Evolutionary conservation across 257 asterid species (phyloP).

Genomic region (Solanum piurae): DNA sequence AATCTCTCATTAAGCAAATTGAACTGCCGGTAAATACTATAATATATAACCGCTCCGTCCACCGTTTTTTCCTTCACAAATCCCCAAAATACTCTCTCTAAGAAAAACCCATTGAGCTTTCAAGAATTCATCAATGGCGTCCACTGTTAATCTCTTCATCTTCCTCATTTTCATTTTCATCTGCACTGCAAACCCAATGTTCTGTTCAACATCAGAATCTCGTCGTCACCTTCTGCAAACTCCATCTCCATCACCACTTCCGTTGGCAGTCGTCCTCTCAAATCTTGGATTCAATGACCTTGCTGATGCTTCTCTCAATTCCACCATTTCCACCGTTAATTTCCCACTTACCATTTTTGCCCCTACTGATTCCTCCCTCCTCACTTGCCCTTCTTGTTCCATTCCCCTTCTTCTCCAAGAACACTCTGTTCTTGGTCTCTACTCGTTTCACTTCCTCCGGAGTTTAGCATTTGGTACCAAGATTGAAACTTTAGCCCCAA

Average conservation of each 20-base stretch:
- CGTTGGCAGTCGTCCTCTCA: constrained; percentile 34
- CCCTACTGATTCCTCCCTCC: constrained; percentile 49
- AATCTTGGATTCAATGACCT: constrained; percentile 49
- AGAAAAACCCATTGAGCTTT: background rate
- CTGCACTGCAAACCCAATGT: background rate
- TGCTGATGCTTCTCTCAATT: constrained; percentile 26
- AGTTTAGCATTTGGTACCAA: constrained; percentile 59
- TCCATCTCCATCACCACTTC: background rate
- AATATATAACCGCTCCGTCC: background rate
- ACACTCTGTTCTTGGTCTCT: constrained; percentile 61
- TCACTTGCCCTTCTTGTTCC: constrained; percentile 69
- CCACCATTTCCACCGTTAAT: constrained; percentile 22
- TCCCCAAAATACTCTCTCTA: background rate
- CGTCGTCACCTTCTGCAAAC: background rate
- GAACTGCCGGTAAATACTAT: background rate
- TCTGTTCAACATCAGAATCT: background rate
- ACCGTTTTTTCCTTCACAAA: background rate
- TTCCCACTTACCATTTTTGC: constrained; percentile 68
- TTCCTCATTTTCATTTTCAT: background rate
- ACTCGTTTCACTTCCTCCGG: constrained; percentile 48
- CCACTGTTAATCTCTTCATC: constrained; percentile 1
- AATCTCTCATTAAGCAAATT: background rate
- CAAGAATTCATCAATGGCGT: constrained; percentile 5
- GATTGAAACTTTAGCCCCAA: constrained; percentile 33
- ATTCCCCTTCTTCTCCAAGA: constrained; percentile 57